phyloP scores from a whole-genome alignment of 208 protist species.

The Leishmania arabica region DNA sequence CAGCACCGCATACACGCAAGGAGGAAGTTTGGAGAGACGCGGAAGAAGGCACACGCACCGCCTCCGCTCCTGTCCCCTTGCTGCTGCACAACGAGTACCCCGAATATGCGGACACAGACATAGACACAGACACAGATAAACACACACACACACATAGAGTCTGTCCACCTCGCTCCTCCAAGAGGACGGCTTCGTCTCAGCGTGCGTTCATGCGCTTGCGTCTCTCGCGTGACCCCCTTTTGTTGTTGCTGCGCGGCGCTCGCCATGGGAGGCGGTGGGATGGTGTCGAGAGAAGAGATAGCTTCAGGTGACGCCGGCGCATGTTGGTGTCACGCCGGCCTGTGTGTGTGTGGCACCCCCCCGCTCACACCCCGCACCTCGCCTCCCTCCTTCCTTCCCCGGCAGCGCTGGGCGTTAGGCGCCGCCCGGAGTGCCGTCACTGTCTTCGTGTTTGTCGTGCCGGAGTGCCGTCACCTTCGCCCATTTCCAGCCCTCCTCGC shows the following conservation, averaged over 20 bases:
- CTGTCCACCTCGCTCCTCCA: not conserved
- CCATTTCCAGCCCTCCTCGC: not conserved
- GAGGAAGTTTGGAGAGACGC: not conserved
- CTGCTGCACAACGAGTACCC: not conserved
- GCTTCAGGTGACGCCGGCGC: not conserved
- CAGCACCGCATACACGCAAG: not conserved
- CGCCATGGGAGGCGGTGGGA: not conserved
- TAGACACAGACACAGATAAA: not conserved
- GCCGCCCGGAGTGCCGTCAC: not conserved
- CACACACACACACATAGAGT: not conserved
- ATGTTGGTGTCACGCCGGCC: not conserved
- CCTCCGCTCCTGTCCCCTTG: not conserved
- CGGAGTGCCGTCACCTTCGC: not conserved
- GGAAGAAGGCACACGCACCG: not conserved
- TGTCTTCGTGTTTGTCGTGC: not conserved
- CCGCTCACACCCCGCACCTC: too few relatives aligned
- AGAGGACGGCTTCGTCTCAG: not conserved
- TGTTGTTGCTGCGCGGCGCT: not conserved
- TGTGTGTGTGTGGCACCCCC: not conserved
- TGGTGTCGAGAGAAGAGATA: not conserved
- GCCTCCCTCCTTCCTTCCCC: slow-evolving; percentile 12
- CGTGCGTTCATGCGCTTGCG: not conserved
- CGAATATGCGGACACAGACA: not conserved
- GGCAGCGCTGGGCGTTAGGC: not conserved
- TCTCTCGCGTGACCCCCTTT: not conserved